Conservation (phyloP, 2,329 filamentous ascomycete species). For the Colletotrichum spaethianum region DNA sequence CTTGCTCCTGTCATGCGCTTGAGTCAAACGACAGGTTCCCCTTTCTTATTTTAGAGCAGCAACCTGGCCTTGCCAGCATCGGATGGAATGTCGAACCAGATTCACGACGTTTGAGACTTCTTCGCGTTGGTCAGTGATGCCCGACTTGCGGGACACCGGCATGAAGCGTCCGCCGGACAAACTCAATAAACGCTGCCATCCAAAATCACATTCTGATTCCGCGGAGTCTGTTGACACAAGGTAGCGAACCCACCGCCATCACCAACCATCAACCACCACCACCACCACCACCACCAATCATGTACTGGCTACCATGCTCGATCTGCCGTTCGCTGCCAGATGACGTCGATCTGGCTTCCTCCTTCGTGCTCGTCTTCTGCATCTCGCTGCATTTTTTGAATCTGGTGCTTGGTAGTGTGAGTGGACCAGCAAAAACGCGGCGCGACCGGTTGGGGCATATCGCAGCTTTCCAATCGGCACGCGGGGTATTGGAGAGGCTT, state of each 20-base stretch:
- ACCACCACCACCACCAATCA: slow-evolving; percentile 9
- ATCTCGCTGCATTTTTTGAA: slow-evolving; percentile 24
- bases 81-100: slow-evolving; percentile 29
- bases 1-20: slow-evolving; percentile 34
- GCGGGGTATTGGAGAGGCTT: slow-evolving; percentile 40
- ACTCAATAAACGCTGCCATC: not conserved
- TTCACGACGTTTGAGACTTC: not conserved
- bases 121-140: slow-evolving; percentile 1
- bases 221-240: slow-evolving; percentile 4
- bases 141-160: not conserved
- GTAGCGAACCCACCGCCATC: not conserved
- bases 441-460: slow-evolving; percentile 26
- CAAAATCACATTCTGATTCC: not conserved
- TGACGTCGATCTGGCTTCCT: slow-evolving; percentile 36
- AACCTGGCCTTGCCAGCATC: slow-evolving; percentile 14
- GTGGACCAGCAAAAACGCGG: slow-evolving; percentile 28
- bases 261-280: slow-evolving; percentile 3
- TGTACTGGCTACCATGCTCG: not conserved
- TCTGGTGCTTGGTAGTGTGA: slow-evolving; percentile 31
- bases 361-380: slow-evolving; percentile 15
- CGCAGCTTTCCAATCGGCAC: slow-evolving; percentile 39
- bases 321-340: slow-evolving; percentile 18
- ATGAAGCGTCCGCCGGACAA: slow-evolving; percentile 24
- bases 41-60: slow-evolving; percentile 23
- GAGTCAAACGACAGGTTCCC: slow-evolving; percentile 28